Evolutionary conservation across 2,329 filamentous ascomycete genomes (phyloP).

Genomic region (Chaetomiaceae sp.): DNA sequence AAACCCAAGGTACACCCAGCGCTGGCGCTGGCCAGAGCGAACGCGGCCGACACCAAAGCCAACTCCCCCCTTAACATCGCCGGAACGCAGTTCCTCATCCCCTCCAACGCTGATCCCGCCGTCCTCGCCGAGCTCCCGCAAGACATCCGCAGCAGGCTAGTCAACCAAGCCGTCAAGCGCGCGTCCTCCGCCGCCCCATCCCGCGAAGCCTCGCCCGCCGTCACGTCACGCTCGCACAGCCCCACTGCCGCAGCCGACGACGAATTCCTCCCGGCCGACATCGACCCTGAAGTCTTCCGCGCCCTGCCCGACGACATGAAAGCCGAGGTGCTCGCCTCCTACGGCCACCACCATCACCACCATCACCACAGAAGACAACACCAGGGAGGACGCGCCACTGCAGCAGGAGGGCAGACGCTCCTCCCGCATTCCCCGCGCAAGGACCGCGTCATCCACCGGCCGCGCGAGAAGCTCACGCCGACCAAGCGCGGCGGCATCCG

Average conservation of each 20-base stretch:
- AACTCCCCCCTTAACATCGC: slow-evolving; percentile 68
- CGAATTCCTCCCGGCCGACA: slow-evolving; percentile 66
- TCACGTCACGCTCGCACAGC: slow-evolving; percentile 37
- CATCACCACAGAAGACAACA: too few relatives aligned
- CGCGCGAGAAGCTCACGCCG: slow-evolving; percentile 52
- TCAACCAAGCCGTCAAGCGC: slow-evolving; percentile 49
- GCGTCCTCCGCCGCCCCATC: slow-evolving; percentile 18
- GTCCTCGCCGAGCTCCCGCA: slow-evolving; percentile 76
- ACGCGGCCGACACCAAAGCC: slow-evolving; percentile 47
- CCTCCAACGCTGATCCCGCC: slow-evolving; percentile 72
- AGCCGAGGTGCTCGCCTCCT: slow-evolving; percentile 72
- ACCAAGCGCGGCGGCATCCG: slow-evolving; percentile 53
- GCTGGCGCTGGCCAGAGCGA: slow-evolving; percentile 44
- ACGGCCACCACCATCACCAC: too few relatives aligned
- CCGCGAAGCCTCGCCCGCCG: slow-evolving; percentile 28
- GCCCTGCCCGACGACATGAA: slow-evolving; percentile 82
- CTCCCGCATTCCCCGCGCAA: slow-evolving; percentile 51
- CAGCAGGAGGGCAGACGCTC: slow-evolving; percentile 26
- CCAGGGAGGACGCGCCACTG: slow-evolving; percentile 14
- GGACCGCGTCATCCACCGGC: slow-evolving; percentile 42
- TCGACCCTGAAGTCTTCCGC: slow-evolving; percentile 78
- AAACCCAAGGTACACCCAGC: slow-evolving; percentile 51
- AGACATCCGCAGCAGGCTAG: slow-evolving; percentile 73
- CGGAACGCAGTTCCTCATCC: slow-evolving; percentile 89
- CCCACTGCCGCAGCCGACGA: slow-evolving; percentile 28